Percentiles rank a stretch among this genome's conserved stretches.
Conservation (phyloP, 768 basidiomycete species). For the Tulasnella sp. region DNA sequence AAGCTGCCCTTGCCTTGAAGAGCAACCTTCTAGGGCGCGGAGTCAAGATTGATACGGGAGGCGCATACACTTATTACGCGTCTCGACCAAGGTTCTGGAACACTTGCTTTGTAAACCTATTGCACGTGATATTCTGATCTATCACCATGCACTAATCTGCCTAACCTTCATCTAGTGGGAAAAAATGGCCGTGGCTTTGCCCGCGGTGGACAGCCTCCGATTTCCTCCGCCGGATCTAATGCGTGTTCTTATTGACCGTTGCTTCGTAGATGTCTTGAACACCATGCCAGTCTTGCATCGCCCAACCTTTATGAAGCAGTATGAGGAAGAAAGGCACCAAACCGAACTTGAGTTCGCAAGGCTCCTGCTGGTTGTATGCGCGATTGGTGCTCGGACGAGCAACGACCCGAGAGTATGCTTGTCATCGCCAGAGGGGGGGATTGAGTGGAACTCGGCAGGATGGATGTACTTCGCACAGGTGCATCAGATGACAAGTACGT, state of each 20-base stretch:
- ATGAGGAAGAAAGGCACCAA: constrained; percentile 40
- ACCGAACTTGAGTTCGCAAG: constrained; percentile 42
- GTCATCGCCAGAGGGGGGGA: constrained; percentile 29
- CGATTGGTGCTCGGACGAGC: constrained; percentile 47
- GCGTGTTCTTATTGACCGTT: constrained; percentile 43
- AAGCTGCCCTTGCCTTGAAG: constrained; percentile 48
- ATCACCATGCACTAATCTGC: constrained; percentile 18
- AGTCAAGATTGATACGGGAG: constrained; percentile 4
- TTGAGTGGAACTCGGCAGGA: constrained; percentile 40
- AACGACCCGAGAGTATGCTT: constrained; percentile 46
- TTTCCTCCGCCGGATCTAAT: constrained; percentile 59
- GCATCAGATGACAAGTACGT: constrained; percentile 43
- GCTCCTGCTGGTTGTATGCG: constrained; percentile 58
- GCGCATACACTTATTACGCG: not conserved
- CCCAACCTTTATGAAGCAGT: constrained; percentile 46
- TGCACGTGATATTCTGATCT: constrained; percentile 22
- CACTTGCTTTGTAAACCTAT: constrained; percentile 11
- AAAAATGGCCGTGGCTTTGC: constrained; percentile 22
- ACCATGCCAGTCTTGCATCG: constrained; percentile 59
- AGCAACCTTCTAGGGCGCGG: constrained; percentile 46
- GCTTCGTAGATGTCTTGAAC: constrained; percentile 46
- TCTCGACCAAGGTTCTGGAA: constrained; percentile 14
- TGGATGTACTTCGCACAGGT: constrained; percentile 58
- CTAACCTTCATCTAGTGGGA: constrained; percentile 28
- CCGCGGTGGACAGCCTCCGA: constrained; percentile 21